These are phyloP conservation scores for Marasmius tenuissimus DNA, from an alignment of 1,284 basidiomycete genomes.

Conservation along the genomic window DNA sequence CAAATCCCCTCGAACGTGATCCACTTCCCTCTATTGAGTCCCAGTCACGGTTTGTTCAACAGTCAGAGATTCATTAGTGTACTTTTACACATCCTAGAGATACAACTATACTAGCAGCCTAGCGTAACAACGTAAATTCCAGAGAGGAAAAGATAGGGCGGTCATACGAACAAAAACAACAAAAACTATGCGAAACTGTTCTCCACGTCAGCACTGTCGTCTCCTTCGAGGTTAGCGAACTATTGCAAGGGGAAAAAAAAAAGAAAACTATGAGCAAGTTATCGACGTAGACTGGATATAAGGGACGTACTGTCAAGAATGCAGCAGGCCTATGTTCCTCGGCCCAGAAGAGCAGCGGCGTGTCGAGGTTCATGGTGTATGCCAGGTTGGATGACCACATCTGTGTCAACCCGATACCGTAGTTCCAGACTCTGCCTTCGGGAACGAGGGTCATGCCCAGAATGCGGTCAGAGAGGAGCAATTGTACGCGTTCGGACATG, in stretches of 20 bases:
- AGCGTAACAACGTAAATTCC: not conserved
- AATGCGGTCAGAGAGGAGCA: conserved; percentile 92
- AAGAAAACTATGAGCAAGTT: conserved; percentile 9
- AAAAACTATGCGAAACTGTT: conserved; percentile 71
- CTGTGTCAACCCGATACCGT: conserved; percentile 89
- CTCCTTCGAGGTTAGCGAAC: conserved; percentile 86
- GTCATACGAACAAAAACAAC: no score
- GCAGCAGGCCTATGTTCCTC: conserved; percentile 91
- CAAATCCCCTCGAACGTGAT: no score
- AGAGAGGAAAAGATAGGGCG: not conserved
- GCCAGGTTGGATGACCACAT: conserved; percentile 85
- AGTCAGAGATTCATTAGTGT: not conserved
- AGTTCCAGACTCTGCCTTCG: conserved; percentile 93
- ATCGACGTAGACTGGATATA: not conserved
- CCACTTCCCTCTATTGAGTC: no score
- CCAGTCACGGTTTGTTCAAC: not conserved
- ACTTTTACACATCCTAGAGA: not conserved
- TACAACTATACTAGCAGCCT: not conserved
- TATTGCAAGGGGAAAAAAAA: conserved; percentile 27
- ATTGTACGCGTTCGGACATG: conserved; percentile 96
- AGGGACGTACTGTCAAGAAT: conserved; percentile 75
- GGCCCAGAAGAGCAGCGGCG: conserved; percentile 94
- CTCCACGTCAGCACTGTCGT: conserved; percentile 90
- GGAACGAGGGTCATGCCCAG: conserved; percentile 90
- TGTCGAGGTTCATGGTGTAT: conserved; percentile 88